A percentile compares a stretch with the other conserved stretches of the same genome.
phyloP scores from a whole-genome alignment of 2,329 filamentous ascomycete species.

The Dactylellina parvicollis region DNA sequence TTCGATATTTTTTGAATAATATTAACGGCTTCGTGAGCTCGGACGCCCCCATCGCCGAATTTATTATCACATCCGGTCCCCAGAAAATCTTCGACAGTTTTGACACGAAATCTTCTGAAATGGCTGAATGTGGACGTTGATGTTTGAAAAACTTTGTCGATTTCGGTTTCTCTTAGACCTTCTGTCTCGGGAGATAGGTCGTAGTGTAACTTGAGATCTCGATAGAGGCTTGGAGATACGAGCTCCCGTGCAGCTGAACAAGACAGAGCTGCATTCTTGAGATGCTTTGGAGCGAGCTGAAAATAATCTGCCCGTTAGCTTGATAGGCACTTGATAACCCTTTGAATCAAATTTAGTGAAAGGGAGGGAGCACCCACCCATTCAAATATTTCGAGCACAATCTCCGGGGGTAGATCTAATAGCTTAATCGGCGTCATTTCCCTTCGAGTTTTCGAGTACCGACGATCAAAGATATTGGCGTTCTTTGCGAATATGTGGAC shows the following conservation, averaged over 20 bases:
- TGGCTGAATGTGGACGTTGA: neutral
- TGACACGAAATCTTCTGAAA: slow-evolving; percentile 4
- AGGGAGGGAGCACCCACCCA: neutral
- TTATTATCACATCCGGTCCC: neutral
- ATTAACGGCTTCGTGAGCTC: neutral
- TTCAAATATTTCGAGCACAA: slow-evolving; percentile 8
- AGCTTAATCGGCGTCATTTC: neutral
- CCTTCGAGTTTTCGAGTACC: neutral
- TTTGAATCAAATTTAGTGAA: too few species aligned
- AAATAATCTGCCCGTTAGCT: too few species aligned
- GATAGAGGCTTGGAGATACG: slow-evolving; percentile 16
- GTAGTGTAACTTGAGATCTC: slow-evolving; percentile 8
- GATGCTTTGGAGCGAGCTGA: too few species aligned
- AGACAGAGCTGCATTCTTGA: slow-evolving; percentile 28
- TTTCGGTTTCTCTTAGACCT: neutral
- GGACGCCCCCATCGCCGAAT: neutral
- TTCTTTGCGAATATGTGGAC: neutral
- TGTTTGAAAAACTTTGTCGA: neutral
- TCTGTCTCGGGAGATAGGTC: neutral
- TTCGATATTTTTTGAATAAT: slow-evolving; percentile 3
- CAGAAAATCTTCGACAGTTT: neutral
- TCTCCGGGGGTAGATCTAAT: slow-evolving; percentile 5
- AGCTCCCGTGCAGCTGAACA: neutral
- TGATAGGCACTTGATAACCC: too few species aligned
- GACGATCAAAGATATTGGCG: neutral